Evolutionary conservation across 108 stramenopile genomes (phyloP), one percentile per base, ranked within the genome.

Genomic region (Conticribra guillardii): DNA sequence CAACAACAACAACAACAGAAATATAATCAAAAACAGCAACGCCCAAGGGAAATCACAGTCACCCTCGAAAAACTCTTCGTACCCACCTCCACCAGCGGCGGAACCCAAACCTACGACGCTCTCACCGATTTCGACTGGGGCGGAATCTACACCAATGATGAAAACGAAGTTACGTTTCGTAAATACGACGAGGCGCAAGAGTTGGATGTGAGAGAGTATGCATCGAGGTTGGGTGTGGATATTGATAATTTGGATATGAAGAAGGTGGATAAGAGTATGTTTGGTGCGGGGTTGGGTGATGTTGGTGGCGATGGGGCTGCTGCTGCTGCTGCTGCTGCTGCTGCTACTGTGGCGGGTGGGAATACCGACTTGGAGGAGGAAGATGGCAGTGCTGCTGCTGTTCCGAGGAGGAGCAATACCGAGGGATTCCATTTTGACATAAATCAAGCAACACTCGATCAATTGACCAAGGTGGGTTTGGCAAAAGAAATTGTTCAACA

Each of bases 171-270:
- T 15, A 55, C 75, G 5, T 58, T 74, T 59, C 74, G 88, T 22
- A 61, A 81, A 16, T 94, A 94, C 64, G 84, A 88, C 28, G 88
- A 84, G 60, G 83, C 93, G 24, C 88, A 92, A 71, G 82, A 89
- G 51, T 63, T 94, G 44, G 68, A 94, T 81, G 87, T 94, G 4
- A 67, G 77, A 26, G 89, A 94, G 29, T 94, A 94, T 65, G 90
- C 90, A 2, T 75, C 84, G 0, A 84, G 74, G 54, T 58, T 94
- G 57, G 93, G 93, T 1, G 93, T 94, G 15, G 90, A 94, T 64
- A 87, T 94, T 74, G 93, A 94, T 67, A 94, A 94, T 71, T 78
- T 94, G 31, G 85, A 94, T 64, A 92, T 92, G 90, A 85, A 73
- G 22, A 75, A 89, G 64, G 93, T 94, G 23, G 88, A 94, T 57